Evolutionary conservation across 768 basidiomycete species (phyloP), one percentile per base, ranked within the genome.

Genomic region (Auricularia auricula-judae): DNA sequence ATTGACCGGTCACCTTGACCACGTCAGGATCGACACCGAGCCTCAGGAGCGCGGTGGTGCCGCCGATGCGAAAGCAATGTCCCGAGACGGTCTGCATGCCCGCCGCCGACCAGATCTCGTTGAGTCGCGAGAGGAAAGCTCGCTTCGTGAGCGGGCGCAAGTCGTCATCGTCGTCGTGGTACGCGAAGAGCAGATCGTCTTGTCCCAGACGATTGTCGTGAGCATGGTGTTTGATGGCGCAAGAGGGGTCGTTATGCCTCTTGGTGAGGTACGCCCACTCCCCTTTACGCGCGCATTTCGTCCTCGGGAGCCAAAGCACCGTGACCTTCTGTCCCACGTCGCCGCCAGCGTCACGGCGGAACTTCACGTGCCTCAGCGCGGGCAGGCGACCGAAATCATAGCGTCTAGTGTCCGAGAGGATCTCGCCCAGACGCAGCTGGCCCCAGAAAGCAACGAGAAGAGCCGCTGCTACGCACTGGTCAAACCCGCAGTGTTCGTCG

Each of bases 1-100:
- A 80, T 0, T 75, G 62, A 0, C 79, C 76, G 4, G 68, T 67
- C 0, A 78, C 34, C 2, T 71, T 66, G 0, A 79, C 72, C 3
- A 77, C 70, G 61, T 79, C 76, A 1, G 78, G 77, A 14, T 65
- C 51, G 2, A 77, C 73, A 1, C 68, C 69, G 44, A 74, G 63
- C 0, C 71, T 66, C 0, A 80, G 68, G 58, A 69, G 76, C 62
- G 72, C 76, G 0, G 76, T 75, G 0, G 79, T 76, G 2, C 78
- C 77, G 0, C 79, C 78, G 33, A 80, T 81, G 1, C 75, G 69
- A 67, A 81, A 81, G 8, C 75, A 79, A 66, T 80, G 78, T 0
- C 78, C 75, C 60, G 77, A 79, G 7, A 74, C 16, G 0, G 68
- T 76, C 0, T 76, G 77, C 63, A 67, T 75, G 4, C 76, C 74